Base-by-base conservation (phyloP, 2,329 filamentous ascomycete genomes). In the Leptoxyphium fumago region DNA sequence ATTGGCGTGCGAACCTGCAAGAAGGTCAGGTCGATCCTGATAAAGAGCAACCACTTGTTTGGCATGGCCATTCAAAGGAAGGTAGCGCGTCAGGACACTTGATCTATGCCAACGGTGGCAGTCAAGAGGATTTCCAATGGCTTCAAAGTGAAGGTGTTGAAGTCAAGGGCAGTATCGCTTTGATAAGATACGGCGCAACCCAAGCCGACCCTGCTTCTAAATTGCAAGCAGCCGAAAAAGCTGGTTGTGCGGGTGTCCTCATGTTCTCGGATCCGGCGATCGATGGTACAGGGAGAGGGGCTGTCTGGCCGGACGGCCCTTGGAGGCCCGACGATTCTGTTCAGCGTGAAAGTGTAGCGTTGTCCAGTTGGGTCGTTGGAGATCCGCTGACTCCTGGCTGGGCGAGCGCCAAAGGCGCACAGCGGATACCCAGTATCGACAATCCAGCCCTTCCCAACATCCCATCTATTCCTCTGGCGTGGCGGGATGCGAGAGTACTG, bases 351-450 rank as follows among this genome's bases (percentile, higher is more conserved):
- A 75, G 78, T 4, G 91, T 95, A 21, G 82, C 81, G 48, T 65
- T 94, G 53, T 82, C 77, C 66, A 88, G 78, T 56, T 87, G 80
- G 77, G 76, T 94, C 13, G 65, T 93, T 0, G 91, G 91, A 32
- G 91, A 98, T 62, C 82, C 88, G n/a, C 72, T 96, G 39, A 94
- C 86, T 0, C 91, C 91, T 2, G 88, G 88, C 4, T 88, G 79
- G 71, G 80, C 84, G 46, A 87, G 82, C 61, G 78, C 73, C 39
- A 29, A 43, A 21, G 74, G 75, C 6, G 66, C 75, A 38, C 74
- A 79, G 38, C 75, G 85, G 41, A 70, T 91, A 55, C 71, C 76
- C 41, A 74, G 78, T 15, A 75, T 82, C 17, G 75, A 89, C 41
- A 82, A 82, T 39, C 67, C 75, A 2, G 88, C 79, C 0, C 69